These are phyloP conservation scores for Sorghum bicolor DNA, from an alignment of 176 grass and related monocot genomes.

Conservation along the genomic window Sorghum_bicolor_NCBIv3 NC_012872.2:53257001-53257500, in stretches of 20 bases:
- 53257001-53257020: constrained; percentile 66
- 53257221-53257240: neutral
- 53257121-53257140: neutral
- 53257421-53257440: neutral
- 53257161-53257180: neutral
- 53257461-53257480: neutral
- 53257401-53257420: neutral
- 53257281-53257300: neutral
- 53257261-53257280: neutral
- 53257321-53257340: neutral
- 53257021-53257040: constrained; percentile 14
- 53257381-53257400: neutral
- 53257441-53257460: constrained; percentile 1
- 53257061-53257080: neutral
- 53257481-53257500: neutral
- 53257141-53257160: neutral
- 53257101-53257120: neutral
- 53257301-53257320: neutral
- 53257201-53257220: neutral
- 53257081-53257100: neutral
- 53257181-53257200: neutral
- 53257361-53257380: neutral
- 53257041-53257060: neutral
- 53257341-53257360: neutral
- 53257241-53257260: neutral